A percentile compares a stretch with the other conserved stretches of the same genome.
phyloP scores from a whole-genome alignment of 176 grass and related monocot genomes.

The Avena eriantha region DNA sequence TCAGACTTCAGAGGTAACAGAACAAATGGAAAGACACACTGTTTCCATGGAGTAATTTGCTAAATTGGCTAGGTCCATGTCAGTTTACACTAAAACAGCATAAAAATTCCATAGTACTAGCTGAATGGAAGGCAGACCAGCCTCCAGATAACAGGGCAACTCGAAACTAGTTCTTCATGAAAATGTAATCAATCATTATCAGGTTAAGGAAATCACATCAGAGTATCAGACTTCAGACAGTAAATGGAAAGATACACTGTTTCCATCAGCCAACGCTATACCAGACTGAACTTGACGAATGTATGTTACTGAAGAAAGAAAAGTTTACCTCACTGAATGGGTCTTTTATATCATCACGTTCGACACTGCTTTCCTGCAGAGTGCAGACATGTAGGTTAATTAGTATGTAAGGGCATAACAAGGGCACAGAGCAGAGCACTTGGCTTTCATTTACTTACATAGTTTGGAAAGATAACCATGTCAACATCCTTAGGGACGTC shows the following conservation, averaged over 20 bases:
- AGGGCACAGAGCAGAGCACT: background rate
- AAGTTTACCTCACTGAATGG: constrained; percentile 84
- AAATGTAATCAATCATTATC: constrained; percentile 14
- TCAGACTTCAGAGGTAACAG: background rate
- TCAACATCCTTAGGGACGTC: constrained; percentile 77
- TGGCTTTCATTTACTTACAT: constrained; percentile 65
- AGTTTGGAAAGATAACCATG: constrained; percentile 98
- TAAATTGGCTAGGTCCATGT: background rate
- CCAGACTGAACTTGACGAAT: background rate
- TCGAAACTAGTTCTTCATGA: background rate
- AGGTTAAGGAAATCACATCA: background rate
- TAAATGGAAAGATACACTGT: background rate
- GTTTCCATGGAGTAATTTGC: background rate
- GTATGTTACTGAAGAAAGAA: background rate
- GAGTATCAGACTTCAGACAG: background rate
- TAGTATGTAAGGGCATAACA: constrained; percentile 1
- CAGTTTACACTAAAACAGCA: background rate
- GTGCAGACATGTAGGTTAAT: constrained; percentile 37
- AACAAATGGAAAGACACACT: background rate
- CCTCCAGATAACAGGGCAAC: background rate
- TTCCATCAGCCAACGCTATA: background rate
- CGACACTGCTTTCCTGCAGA: constrained; percentile 87
- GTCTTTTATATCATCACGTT: constrained; percentile 83
- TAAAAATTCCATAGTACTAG: background rate
- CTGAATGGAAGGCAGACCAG: background rate